Conservation (phyloP, 768 basidiomycete species). For the Lanmaoa rubissima region DNA sequence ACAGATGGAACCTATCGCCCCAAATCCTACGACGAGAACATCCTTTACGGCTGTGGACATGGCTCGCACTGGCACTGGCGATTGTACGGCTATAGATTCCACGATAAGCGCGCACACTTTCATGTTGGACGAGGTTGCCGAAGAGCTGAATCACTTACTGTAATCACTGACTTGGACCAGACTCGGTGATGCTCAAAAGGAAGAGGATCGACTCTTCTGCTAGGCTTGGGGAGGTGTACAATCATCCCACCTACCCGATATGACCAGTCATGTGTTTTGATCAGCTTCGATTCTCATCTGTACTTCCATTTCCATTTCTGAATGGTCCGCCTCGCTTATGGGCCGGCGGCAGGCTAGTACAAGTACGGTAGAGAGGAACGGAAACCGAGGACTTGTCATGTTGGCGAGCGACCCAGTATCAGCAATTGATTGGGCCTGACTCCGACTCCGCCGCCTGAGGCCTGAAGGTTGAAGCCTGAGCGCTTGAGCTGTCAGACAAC, state of each 20-base stretch:
- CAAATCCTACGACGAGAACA: constrained; percentile 60
- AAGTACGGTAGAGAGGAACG: too few relatives aligned
- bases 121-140: background rate
- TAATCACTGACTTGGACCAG: background rate
- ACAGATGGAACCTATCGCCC: constrained; percentile 68
- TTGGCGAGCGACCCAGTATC: too few relatives aligned
- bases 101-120: background rate
- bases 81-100: background rate
- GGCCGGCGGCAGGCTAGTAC: too few relatives aligned
- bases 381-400: too few relatives aligned
- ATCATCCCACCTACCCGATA: background rate
- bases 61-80: background rate
- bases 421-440: too few relatives aligned
- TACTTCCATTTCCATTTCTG: too few relatives aligned
- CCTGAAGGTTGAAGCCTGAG: too few relatives aligned
- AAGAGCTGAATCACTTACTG: background rate
- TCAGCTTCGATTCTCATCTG: too few relatives aligned
- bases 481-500: too few relatives aligned
- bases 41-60: constrained; percentile 38
- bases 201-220: background rate
- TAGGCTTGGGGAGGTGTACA: background rate
- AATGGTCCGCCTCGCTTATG: too few relatives aligned
- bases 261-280: too few relatives aligned
- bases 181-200: background rate
- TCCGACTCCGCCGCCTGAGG: too few relatives aligned